phyloP scores from a whole-genome alignment of 176 grass and related monocot genomes.

The Eragrostis nindensis region DNA sequence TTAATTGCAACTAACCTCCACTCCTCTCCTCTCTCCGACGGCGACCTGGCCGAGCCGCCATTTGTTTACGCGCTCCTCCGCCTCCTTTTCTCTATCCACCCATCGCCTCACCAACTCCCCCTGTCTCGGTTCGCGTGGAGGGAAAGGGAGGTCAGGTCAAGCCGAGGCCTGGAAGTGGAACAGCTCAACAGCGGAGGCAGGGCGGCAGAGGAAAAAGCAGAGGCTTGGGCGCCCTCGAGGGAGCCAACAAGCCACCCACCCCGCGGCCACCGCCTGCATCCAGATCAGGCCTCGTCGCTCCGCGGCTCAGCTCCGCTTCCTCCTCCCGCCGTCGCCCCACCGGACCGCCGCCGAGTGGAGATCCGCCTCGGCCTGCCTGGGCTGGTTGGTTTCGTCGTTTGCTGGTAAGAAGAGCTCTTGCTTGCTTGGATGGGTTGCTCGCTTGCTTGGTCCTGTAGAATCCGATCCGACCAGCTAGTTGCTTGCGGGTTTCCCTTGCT shows the following conservation, averaged over 20 bases:
- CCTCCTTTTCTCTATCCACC: conserved; percentile 35
- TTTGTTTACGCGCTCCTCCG: conserved; percentile 37
- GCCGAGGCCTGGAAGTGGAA: background rate
- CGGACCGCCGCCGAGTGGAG: background rate
- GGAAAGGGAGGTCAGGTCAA: conserved; percentile 16
- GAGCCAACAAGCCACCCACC: background rate
- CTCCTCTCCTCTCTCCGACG: background rate
- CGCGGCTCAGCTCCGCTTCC: background rate
- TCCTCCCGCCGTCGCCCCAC: background rate
- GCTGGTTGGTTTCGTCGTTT: background rate
- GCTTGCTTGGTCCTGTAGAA: conserved; percentile 15
- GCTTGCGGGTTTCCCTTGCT: conserved; percentile 4
- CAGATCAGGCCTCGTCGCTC: conserved; percentile 27
- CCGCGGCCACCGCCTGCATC: conserved; percentile 27
- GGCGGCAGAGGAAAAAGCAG: conserved; percentile 21
- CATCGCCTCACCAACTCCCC: conserved; percentile 42
- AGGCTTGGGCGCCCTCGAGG: background rate
- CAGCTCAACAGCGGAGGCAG: conserved; percentile 27
- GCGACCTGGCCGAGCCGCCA: conserved; percentile 21
- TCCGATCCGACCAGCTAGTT: conserved; percentile 12
- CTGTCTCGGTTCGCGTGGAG: conserved; percentile 42
- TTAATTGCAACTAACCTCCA: conserved; percentile 4
- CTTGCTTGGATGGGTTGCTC: background rate
- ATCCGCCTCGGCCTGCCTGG: background rate
- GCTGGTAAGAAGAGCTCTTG: conserved; percentile 17